Conservation (phyloP, 73 alveolate species). For the Chromera velia region DNA sequence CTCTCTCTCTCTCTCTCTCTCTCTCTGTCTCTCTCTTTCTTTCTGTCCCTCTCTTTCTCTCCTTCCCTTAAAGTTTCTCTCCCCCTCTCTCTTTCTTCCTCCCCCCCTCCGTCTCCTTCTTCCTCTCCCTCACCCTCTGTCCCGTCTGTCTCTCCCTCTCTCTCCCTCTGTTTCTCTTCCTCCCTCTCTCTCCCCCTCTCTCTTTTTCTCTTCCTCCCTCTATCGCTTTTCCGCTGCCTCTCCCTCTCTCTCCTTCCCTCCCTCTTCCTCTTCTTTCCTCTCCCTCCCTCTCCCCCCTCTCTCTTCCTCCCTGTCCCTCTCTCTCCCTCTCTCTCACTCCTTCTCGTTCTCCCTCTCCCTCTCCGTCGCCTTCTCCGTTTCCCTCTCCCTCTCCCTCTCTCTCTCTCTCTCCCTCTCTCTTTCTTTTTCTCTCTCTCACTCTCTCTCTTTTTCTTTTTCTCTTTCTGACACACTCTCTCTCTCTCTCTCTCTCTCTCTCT, state of each 20-base stretch:
- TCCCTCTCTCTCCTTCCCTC: not conserved
- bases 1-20: not conserved
- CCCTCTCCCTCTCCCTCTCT: not conserved
- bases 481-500: not conserved
- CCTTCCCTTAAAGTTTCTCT: not conserved
- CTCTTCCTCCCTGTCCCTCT: not conserved
- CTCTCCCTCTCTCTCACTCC: not conserved
- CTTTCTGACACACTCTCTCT: not conserved
- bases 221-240: not conserved
- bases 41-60: not conserved
- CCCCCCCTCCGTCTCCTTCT: not conserved
- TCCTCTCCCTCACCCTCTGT: not conserved
- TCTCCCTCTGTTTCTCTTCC: not conserved
- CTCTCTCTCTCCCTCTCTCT: not conserved
- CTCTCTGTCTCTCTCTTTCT: not conserved
- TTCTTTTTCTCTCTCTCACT: not conserved
- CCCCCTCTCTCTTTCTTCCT: not conserved
- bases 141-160: not conserved
- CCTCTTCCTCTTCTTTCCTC: not conserved
- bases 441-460: not conserved
- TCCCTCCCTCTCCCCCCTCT: not conserved
- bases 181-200: not conserved
- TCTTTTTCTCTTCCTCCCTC: not conserved
- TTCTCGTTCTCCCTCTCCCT: not conserved
- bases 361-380: not conserved